Base-by-base conservation (phyloP, 768 basidiomycete species). In the Kwoniella newhampshirensis region DNA sequence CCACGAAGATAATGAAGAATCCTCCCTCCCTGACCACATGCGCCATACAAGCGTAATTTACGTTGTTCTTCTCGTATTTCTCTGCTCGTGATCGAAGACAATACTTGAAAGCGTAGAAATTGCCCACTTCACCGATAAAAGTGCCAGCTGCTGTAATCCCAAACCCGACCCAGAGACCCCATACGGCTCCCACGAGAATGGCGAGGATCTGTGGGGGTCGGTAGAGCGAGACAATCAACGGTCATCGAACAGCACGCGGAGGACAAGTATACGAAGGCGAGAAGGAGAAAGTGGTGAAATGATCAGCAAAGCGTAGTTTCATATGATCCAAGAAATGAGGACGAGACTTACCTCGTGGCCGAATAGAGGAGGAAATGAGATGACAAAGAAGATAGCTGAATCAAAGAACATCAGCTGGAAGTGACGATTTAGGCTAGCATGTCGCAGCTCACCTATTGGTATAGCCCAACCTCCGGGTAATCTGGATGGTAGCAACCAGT, bases 331-430 rank as follows among this genome's bases (percentile, higher is more conserved):
- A 13, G 32, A 32, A 32, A 13, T 32, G 39, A 23, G 9, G 44
- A 46, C 26, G 23, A 56, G 42, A 57, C 67, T 63, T 30, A 74
- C 68, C 28, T 60, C 92, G 61, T 94, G 91, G 4, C 92, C 92
- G 67, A 92, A 92, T 17, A 94, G 82, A 82, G 90, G 90, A 55
- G 90, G 90, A 71, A 92, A 91, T 0, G 89, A 90, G 26, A 92
- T 82, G 59, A 92, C 81, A 70, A 91, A 90, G 32, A 91, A 80
- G 50, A 91, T 79, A 4, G 62, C 66, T 62, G 27, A 1, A 25
- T 37, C 36, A 41, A 4, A 26, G 25, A 35, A 30, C 17, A 8
- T 17, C 23, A 13, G 18, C 20, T 26, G 36, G 27, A 11, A 3
- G 30, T 12, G 7, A 54, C 18, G n/a, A 20, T 3, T 12, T 13